Evolutionary conservation across 768 basidiomycete species (phyloP).

Genomic region (Lactifluus volemus): DNA sequence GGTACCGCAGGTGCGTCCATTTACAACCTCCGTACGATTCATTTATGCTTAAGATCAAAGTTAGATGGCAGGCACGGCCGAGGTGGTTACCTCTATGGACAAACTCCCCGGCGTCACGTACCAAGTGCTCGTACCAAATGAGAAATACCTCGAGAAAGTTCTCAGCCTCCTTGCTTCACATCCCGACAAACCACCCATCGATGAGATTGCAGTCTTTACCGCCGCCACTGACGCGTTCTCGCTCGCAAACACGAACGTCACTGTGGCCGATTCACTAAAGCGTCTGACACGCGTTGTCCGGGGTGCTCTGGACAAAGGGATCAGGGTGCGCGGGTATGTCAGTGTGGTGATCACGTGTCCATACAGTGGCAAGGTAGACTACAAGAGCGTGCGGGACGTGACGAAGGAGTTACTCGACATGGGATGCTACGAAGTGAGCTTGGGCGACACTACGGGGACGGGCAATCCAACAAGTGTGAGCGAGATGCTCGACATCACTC

Average conservation of each 20-base stretch:
- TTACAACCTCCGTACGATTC: background rate
- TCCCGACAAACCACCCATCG: slow-evolving; percentile 42
- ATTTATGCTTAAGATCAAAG: background rate
- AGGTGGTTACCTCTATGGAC: slow-evolving; percentile 55
- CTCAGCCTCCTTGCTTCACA: slow-evolving; percentile 41
- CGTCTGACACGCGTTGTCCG: slow-evolving; percentile 53
- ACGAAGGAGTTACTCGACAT: slow-evolving; percentile 67
- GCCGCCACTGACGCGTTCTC: slow-evolving; percentile 84
- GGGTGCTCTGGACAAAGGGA: slow-evolving; percentile 47
- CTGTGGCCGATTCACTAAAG: slow-evolving; percentile 59
- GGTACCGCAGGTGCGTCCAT: slow-evolving; percentile 69
- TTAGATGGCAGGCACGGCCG: slow-evolving; percentile 82
- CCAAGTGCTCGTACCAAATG: slow-evolving; percentile 76
- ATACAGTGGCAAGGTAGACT: slow-evolving; percentile 71
- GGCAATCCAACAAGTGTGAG: slow-evolving; percentile 65
- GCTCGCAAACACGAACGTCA: slow-evolving; percentile 75
- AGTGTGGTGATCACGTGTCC: slow-evolving; percentile 81
- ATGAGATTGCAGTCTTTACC: slow-evolving; percentile 86
- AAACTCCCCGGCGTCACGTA: slow-evolving; percentile 50
- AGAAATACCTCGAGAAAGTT: slow-evolving; percentile 65
- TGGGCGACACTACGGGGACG: slow-evolving; percentile 88
- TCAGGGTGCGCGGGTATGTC: slow-evolving; percentile 79
- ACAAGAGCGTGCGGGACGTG: slow-evolving; percentile 55
- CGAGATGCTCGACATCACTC: slow-evolving; percentile 62
- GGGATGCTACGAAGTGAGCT: slow-evolving; percentile 90